A percentile compares a stretch with the other conserved stretches of the same genome.
phyloP scores from a whole-genome alignment of 257 asterid species.

The Paraleonurus japonicus region DNA sequence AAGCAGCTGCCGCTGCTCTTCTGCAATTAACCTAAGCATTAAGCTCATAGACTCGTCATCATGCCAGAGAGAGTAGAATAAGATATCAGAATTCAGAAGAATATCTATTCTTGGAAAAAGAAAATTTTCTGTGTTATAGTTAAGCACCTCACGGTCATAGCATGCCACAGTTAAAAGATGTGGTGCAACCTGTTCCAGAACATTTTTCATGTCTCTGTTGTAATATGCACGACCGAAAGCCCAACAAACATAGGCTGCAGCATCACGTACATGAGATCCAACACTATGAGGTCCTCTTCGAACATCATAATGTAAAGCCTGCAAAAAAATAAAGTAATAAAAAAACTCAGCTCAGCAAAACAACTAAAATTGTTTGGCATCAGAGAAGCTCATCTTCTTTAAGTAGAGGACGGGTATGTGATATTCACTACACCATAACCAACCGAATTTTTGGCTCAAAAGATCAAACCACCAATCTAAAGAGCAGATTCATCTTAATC shows the following conservation, averaged over 20 bases:
- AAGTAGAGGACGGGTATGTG: background rate
- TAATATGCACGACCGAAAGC: constrained; percentile 96
- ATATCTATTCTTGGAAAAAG: constrained; percentile 8
- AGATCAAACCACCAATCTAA: background rate
- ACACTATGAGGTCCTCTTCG: constrained; percentile 99
- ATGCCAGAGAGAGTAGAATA: constrained; percentile 21
- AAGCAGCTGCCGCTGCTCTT: constrained; percentile 99
- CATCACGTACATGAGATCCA: constrained; percentile 99
- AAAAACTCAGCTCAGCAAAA: constrained; percentile 17
- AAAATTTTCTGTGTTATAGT: constrained; percentile 7
- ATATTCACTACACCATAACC: constrained; percentile 1
- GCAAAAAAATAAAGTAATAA: constrained; percentile 10
- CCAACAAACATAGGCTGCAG: constrained; percentile 99
- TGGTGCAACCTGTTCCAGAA: constrained; percentile 82
- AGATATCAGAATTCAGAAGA: constrained; percentile 2
- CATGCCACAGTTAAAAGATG: constrained; percentile 91
- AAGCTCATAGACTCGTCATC: constrained; percentile 33
- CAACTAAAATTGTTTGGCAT: background rate
- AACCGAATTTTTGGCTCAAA: background rate
- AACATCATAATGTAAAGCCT: constrained; percentile 95
- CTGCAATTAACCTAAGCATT: constrained; percentile 88
- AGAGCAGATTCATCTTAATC: background rate
- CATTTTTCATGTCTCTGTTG: constrained; percentile 73
- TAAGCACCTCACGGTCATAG: constrained; percentile 95
- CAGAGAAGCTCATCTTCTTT: background rate